These are phyloP conservation scores for Brettanomyces custersianus DNA, from an alignment of 805 yeast genomes.

Conservation along the genomic window DNA sequence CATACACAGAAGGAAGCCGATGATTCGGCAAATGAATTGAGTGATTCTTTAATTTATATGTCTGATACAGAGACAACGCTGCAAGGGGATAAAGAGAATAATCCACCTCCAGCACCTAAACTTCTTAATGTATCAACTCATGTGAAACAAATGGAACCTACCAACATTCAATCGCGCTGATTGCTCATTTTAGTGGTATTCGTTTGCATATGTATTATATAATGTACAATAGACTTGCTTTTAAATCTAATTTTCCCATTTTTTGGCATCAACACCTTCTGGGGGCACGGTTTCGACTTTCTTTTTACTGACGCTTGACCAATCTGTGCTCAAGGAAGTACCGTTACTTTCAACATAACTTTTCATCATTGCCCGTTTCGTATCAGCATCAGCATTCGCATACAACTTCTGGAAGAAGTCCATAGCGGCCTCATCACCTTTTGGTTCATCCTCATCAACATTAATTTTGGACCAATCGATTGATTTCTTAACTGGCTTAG, in stretches of 20 bases:
- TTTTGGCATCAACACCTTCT: conserved; percentile 55
- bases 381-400: conserved; percentile 76
- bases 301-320: conserved; percentile 74
- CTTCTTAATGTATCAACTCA: no score
- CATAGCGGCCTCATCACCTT: conserved; percentile 41
- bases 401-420: conserved; percentile 71
- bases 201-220: no score
- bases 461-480: conserved; percentile 63
- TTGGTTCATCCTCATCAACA: conserved; percentile 27
- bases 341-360: conserved; percentile 91
- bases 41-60: conserved; percentile 3
- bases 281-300: conserved; percentile 66
- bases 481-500: conserved; percentile 53
- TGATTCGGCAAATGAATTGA: conserved; percentile 1
- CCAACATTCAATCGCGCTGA: no score
- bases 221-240: no score
- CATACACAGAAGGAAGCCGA: neutral
- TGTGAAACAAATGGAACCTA: no score
- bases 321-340: conserved; percentile 84
- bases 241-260: conserved; percentile 34
- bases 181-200: no score
- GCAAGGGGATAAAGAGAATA: conserved; percentile 6
- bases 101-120: neutral
- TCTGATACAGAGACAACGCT: conserved; percentile 1
- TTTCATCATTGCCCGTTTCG: conserved; percentile 92